Evolutionary conservation across 768 basidiomycete genomes (phyloP).

Genomic region (Termitomyces sp.): DNA sequence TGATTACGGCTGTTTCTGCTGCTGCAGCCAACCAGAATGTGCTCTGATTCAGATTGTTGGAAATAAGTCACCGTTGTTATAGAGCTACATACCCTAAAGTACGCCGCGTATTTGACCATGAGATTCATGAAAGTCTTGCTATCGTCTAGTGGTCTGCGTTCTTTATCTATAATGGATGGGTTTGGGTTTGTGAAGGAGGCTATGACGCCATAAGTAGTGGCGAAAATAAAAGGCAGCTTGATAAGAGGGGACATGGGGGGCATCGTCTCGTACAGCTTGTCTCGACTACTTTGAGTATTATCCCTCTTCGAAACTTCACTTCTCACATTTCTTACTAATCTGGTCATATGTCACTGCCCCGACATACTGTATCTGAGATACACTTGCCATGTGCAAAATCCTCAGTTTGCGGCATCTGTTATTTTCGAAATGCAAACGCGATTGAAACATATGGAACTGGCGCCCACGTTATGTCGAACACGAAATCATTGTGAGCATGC

Average conservation of each 20-base stretch:
- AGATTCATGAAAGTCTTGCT: background rate
- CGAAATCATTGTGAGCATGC: no score
- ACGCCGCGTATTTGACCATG: background rate
- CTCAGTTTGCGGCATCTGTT: no score
- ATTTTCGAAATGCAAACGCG: no score
- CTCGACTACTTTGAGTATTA: no score
- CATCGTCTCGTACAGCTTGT: no score
- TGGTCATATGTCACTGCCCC: no score
- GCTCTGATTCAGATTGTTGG: background rate
- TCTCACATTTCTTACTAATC: no score
- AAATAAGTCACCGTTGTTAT: background rate
- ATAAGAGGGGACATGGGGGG: background rate
- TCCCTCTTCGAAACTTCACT: no score
- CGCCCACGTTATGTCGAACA: no score
- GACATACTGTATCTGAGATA: no score
- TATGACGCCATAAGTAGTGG: background rate
- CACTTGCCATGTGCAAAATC: no score
- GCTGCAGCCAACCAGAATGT: background rate
- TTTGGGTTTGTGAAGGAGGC: constrained; percentile 4
- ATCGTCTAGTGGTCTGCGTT: background rate
- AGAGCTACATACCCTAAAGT: constrained; percentile 2
- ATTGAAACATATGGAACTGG: no score
- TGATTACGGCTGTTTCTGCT: constrained; percentile 1
- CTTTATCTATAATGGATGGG: background rate
- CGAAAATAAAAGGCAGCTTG: constrained; percentile 6